Base-by-base conservation (phyloP, 192 early-diverging fungal species). In the Umbelopsis ramanniana region DNA sequence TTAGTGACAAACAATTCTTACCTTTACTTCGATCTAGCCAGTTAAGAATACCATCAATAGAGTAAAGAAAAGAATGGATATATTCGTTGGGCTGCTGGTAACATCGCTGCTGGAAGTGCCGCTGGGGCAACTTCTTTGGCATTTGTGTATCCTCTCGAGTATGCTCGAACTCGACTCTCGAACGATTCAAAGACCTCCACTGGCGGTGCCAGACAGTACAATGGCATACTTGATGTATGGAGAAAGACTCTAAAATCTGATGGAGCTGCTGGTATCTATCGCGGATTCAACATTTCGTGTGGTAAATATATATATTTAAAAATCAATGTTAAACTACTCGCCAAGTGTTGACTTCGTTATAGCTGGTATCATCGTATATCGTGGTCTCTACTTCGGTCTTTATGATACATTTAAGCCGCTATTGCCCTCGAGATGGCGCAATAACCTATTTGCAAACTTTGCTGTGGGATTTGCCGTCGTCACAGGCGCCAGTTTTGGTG, bases 151-250 rank as follows among this genome's bases (percentile, higher is more conserved):
- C 93, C 96, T 24, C 88, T 98, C 38, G 97, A 99, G 85, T 97
- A 94, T 86, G 95, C 95, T 50, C 92, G 96, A 90, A 99, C 97
- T 72, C 96, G 97, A 88, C 94, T 98, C 77, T 93, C 95, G 55
- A 93, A 91, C 83, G 94, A 95, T 74, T 84, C 89, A 75, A 91
- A 90, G 73, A 82, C 89, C 76, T 88, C 86, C 72, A 82, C 81
- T 57, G 90, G 90, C 68, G 90, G 89, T 74, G 83, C 92, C 54
- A 92, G 94, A 79, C 94, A 96, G 84, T 98, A 93, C 91, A 93
- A 83, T 66, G 95, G 95, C 78, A 86, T 98, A 52, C 86, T 93
- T 79, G 84, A 86, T 72, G 94, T 91, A 70, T 95, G 93, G 88
- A 83, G 86, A 74, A 95, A 97, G 88, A 94, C 93, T 50, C 55